These are phyloP conservation scores for Collybia sp. DNA, from an alignment of 768 basidiomycete genomes.

Conservation along the genomic window DNA sequence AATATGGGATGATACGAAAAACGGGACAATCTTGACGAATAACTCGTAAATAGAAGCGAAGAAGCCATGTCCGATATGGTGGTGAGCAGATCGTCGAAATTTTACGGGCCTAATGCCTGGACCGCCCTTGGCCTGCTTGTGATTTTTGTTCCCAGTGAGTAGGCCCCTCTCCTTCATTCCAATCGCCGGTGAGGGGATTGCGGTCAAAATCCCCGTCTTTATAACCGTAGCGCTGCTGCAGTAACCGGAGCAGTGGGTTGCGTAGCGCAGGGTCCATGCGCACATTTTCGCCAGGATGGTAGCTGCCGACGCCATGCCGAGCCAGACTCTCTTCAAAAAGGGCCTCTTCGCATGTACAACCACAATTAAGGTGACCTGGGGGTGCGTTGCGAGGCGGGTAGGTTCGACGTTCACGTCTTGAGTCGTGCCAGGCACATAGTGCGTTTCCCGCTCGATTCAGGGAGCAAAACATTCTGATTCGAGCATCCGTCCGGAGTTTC, in stretches of 20 bases:
- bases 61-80: constrained; percentile 13
- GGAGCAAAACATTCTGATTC: constrained; percentile 69
- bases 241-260: constrained; percentile 70
- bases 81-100: too few species aligned
- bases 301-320: constrained; percentile 76
- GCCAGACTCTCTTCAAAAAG: constrained; percentile 83
- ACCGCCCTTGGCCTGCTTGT: constrained; percentile 15
- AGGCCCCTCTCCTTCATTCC: constrained; percentile 66
- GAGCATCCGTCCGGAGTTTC: constrained; percentile 71
- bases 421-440: constrained; percentile 88
- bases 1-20: constrained; percentile 11
- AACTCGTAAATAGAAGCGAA: not conserved
- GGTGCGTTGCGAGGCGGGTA: constrained; percentile 82
- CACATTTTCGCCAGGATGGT: constrained; percentile 78
- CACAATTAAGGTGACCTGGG: constrained; percentile 75
- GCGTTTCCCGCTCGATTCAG: constrained; percentile 86
- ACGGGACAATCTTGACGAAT: too few species aligned
- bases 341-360: constrained; percentile 80
- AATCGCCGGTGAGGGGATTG: constrained; percentile 56
- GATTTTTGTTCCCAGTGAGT: constrained; percentile 58
- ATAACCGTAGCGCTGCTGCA: constrained; percentile 72
- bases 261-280: constrained; percentile 87
- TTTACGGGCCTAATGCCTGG: too few species aligned
- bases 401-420: constrained; percentile 73
- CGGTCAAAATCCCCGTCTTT: constrained; percentile 85